Conservation (phyloP, 768 basidiomycete genomes). For the Crassisporium funariophilum region DNA sequence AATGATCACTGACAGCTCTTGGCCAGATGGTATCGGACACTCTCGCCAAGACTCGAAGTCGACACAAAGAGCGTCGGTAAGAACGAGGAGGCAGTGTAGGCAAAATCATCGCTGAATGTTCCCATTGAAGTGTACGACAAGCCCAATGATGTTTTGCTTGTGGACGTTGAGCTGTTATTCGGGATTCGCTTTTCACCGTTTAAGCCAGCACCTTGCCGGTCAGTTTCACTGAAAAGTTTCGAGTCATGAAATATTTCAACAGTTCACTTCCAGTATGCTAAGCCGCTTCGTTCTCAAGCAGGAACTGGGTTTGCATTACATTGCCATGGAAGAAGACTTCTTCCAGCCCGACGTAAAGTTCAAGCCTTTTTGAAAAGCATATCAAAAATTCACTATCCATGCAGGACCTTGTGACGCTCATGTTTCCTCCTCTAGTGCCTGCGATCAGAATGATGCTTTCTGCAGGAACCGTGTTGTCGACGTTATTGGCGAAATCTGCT, state of each 20-base stretch:
- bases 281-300: slow-evolving; percentile 51
- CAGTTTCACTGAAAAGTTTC: slow-evolving; percentile 9
- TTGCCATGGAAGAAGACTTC: slow-evolving; percentile 50
- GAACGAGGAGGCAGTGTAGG: slow-evolving; percentile 14
- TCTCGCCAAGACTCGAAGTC: slow-evolving; percentile 47
- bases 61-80: slow-evolving; percentile 41
- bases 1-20: neutral
- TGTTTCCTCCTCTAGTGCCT: slow-evolving; percentile 23
- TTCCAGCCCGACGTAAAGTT: slow-evolving; percentile 30
- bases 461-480: slow-evolving; percentile 16
- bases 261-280: slow-evolving; percentile 35
- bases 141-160: slow-evolving; percentile 34
- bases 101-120: neutral
- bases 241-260: neutral
- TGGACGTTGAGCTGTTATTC: slow-evolving; percentile 51
- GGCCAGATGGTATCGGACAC: slow-evolving; percentile 56
- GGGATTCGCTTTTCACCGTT: slow-evolving; percentile 47
- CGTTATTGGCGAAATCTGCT: slow-evolving; percentile 25
- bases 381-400: neutral
- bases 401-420: slow-evolving; percentile 24
- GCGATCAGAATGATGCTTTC: slow-evolving; percentile 18
- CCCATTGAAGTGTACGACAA: slow-evolving; percentile 45
- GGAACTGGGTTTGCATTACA: slow-evolving; percentile 38
- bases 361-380: neutral
- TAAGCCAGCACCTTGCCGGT: slow-evolving; percentile 45